Percentiles rank a stretch among this genome's conserved stretches.
phyloP scores from a whole-genome alignment of 352 stramenopile species.

The Phytopythium delawarense region DNA sequence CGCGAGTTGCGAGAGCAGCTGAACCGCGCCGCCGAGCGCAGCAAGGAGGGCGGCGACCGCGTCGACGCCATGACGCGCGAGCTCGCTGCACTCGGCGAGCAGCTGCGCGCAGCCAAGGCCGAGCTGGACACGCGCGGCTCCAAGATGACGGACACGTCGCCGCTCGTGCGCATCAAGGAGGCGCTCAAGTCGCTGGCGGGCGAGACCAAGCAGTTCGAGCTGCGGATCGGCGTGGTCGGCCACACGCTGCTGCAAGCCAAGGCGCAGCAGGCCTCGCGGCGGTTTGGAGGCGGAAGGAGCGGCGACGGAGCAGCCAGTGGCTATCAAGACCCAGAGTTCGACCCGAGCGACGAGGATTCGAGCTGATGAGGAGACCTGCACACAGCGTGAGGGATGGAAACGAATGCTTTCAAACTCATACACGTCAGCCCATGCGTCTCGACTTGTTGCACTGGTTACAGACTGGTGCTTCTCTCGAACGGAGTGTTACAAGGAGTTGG shows the following conservation, averaged over 20 bases:
- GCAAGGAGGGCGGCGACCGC: slow-evolving; percentile 60
- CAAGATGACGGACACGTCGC: slow-evolving; percentile 86
- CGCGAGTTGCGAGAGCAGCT: slow-evolving; percentile 65
- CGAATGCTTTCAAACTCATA: background rate
- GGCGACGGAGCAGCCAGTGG: slow-evolving; percentile 25
- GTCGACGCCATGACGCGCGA: slow-evolving; percentile 79
- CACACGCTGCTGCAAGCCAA: slow-evolving; percentile 78
- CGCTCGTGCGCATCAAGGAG: slow-evolving; percentile 82
- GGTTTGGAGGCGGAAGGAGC: slow-evolving; percentile 25
- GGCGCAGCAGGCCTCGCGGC: slow-evolving; percentile 44
- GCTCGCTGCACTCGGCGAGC: slow-evolving; percentile 65
- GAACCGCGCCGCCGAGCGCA: slow-evolving; percentile 47
- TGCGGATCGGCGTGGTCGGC: slow-evolving; percentile 76
- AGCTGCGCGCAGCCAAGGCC: slow-evolving; percentile 69
- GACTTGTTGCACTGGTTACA: background rate
- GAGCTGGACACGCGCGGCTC: slow-evolving; percentile 76
- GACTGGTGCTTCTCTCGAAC: background rate
- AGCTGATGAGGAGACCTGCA: slow-evolving; percentile 22
- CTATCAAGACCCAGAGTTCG: slow-evolving; percentile 74
- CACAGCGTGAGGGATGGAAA: background rate
- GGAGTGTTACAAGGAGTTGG: background rate
- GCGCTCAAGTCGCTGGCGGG: slow-evolving; percentile 67
- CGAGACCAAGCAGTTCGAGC: slow-evolving; percentile 82
- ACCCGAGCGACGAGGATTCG: slow-evolving; percentile 78
- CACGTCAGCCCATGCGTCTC: background rate